phyloP scores from a whole-genome alignment of 495 filamentous ascomycete genomes.

The Penicillium paradoxum region DNA sequence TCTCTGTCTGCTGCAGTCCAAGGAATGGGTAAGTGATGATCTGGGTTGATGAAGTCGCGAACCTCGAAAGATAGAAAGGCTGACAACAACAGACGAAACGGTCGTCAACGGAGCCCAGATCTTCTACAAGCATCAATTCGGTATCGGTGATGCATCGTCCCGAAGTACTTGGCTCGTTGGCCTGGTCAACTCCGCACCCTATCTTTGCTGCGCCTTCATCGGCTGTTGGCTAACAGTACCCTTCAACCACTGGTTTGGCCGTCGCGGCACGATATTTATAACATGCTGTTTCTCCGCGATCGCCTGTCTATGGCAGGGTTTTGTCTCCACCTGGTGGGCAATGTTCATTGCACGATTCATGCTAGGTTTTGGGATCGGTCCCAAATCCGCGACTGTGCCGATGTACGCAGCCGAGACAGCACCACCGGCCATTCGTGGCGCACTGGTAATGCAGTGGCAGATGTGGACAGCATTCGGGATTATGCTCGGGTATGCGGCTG shows the following conservation, averaged over 20 bases:
- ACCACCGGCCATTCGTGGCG: slow-evolving; percentile 68
- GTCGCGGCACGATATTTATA: slow-evolving; percentile 79
- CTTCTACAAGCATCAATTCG: slow-evolving; percentile 66
- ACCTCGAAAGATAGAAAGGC: not conserved
- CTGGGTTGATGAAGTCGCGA: too few relatives aligned
- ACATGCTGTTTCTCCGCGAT: slow-evolving; percentile 61
- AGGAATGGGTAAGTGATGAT: slow-evolving; percentile 53
- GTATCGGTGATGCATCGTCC: slow-evolving; percentile 47
- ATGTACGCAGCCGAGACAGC: slow-evolving; percentile 75
- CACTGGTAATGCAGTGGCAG: slow-evolving; percentile 78
- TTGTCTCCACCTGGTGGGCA: slow-evolving; percentile 69
- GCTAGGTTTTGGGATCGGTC: slow-evolving; percentile 73
- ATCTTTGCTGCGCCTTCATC: slow-evolving; percentile 70
- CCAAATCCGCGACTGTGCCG: slow-evolving; percentile 75
- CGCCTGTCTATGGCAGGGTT: slow-evolving; percentile 74
- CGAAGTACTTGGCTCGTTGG: slow-evolving; percentile 60
- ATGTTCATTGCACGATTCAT: slow-evolving; percentile 68
- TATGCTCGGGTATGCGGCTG: slow-evolving; percentile 68
- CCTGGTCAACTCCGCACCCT: slow-evolving; percentile 57
- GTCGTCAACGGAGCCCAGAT: slow-evolving; percentile 76
- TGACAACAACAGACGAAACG: slow-evolving; percentile 55
- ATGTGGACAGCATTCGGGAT: slow-evolving; percentile 86
- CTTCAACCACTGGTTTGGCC: slow-evolving; percentile 72
- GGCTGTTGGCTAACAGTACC: slow-evolving; percentile 83
- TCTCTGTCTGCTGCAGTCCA: slow-evolving; percentile 63